Base-by-base conservation (phyloP, 352 stramenopile species). In the Globisporangium canariense region DNA sequence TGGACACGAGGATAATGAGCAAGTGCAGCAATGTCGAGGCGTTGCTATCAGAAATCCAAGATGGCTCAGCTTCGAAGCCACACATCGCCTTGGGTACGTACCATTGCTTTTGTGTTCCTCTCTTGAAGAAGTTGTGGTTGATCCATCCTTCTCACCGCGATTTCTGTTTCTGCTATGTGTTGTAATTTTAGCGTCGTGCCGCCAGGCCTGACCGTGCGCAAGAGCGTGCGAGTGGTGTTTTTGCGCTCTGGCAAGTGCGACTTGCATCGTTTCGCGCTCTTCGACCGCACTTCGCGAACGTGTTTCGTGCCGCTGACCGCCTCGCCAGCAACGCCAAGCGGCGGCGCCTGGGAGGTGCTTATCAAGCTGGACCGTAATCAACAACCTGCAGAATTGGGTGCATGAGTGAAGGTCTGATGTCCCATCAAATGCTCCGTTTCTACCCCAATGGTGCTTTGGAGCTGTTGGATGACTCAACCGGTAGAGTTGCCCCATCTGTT, bases 11-110 rank as follows among this genome's bases (percentile, higher is more conserved):
- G 52, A 25, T 32, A 25, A 13, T 40, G 34, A 41, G 1, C 13
- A 30, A 67, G 25, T 32, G 45, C 28, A 56, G 22, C 5, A 25
- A 25, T 9, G 13, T 18, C n/a, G 41, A 22, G 16, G 38, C 34
- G 49, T 28, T 28, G 25, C 45, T 45, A 18, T 13, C 38, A n/a
- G 36, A 45, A 16, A 14, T 40, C 55, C 53, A n/a, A 47, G 36
- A 4, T 84, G 76, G 61, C 65, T 90, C 51, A 73, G 73, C 14
- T 89, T 92, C 45, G 83, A 92, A 60, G 73, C 79, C 38, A 82
- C 74, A 7, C 81, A 90, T 55, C 81, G 76, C n/a, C 73, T 92
- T 55, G 81, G 81, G 81, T 91, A 77, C 54, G 72, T 75, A 53
- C 14, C 52, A 36, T 60, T 30, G 28, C 4, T n/a, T 11, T 9